A percentile compares a stretch with the other conserved stretches of the same genome.
Evolutionary conservation across 176 grass and related monocot species (phyloP).

Genomic region (Triticum monococcum): DNA sequence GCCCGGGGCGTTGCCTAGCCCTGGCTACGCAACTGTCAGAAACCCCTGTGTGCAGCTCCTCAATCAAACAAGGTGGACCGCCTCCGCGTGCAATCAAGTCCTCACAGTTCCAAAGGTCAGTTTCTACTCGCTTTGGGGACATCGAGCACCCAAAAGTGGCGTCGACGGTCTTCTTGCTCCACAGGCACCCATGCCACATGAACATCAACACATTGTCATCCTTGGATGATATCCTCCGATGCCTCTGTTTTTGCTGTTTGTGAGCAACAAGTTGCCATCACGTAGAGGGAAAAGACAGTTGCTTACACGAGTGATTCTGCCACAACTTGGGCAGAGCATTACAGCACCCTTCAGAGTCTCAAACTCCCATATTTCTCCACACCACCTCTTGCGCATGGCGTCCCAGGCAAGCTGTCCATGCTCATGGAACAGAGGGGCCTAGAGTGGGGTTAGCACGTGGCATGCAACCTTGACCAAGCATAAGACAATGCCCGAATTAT

Average conservation of each 20-base stretch:
- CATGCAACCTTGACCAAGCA: neutral
- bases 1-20: too few relatives aligned
- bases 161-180: neutral
- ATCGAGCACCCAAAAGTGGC: neutral
- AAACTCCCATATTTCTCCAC: neutral
- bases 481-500: neutral
- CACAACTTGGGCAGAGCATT: neutral
- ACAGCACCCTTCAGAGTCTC: neutral
- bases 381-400: neutral
- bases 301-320: neutral
- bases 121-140: neutral
- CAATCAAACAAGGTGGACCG: neutral
- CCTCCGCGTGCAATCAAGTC: neutral
- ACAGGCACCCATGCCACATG: neutral
- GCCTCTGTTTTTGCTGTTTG: neutral
- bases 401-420: neutral
- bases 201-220: slow-evolving; percentile 2
- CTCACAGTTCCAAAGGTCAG: neutral
- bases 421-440: neutral
- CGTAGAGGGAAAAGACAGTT: neutral
- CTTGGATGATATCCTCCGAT: neutral
- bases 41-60: neutral
- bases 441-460: neutral
- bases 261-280: neutral
- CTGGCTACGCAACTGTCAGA: neutral